Percentiles rank a stretch among this genome's conserved stretches.
Evolutionary conservation across 345 rosid genomes (phyloP).

Genomic region (Punica granatum): DNA sequence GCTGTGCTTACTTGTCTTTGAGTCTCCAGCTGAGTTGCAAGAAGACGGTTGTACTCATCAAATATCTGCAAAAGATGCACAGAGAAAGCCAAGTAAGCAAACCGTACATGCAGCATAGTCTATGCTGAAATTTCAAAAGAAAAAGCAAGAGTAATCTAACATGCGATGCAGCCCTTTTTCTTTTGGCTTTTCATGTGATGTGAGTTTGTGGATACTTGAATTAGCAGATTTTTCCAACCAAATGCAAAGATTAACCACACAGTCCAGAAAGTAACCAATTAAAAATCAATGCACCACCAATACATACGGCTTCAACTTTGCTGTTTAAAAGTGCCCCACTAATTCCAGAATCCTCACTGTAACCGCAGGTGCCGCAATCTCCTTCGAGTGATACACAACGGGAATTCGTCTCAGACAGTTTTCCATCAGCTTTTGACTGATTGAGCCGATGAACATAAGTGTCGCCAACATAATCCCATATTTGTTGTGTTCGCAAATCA

Average conservation of each 20-base stretch:
- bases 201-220: background rate
- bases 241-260: background rate
- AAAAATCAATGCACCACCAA: background rate
- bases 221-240: background rate
- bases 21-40: slow-evolving; percentile 66
- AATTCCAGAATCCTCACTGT: slow-evolving; percentile 74
- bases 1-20: slow-evolving; percentile 68
- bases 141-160: background rate
- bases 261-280: background rate
- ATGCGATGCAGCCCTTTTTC: background rate
- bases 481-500: slow-evolving; percentile 81
- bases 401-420: slow-evolving; percentile 47
- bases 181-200: background rate
- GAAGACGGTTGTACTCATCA: slow-evolving; percentile 75
- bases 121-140: background rate
- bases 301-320: slow-evolving; percentile 76
- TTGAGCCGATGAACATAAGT: slow-evolving; percentile 83
- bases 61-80: slow-evolving; percentile 44
- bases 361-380: slow-evolving; percentile 58
- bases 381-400: slow-evolving; percentile 53
- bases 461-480: slow-evolving; percentile 98
- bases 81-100: slow-evolving; percentile 8
- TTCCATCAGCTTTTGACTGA: slow-evolving; percentile 84
- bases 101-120: background rate
- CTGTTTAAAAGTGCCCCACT: slow-evolving; percentile 68